These are phyloP conservation scores for Paspalum vaginatum DNA, from an alignment of 176 grass and related monocot species.

Conservation along the genomic window DNA sequence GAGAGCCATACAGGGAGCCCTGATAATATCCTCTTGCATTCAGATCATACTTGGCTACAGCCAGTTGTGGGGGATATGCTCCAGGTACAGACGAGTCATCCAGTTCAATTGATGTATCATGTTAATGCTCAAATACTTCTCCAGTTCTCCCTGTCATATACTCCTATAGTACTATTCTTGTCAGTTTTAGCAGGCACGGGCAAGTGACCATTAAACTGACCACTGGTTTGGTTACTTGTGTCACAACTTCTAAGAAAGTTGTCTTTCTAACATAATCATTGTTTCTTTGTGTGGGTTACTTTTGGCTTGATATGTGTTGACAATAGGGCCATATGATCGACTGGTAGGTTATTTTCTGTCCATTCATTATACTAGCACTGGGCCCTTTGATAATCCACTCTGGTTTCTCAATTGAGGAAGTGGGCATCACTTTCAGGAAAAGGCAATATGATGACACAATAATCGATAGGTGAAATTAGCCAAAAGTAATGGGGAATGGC, in stretches of 20 bases:
- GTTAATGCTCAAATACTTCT: not conserved
- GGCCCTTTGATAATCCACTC: slow-evolving; percentile 1
- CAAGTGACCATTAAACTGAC: slow-evolving; percentile 18
- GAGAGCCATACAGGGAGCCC: slow-evolving; percentile 77
- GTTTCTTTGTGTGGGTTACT: not conserved
- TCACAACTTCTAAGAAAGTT: not conserved
- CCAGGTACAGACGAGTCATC: slow-evolving; percentile 54
- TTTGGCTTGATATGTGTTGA: slow-evolving; percentile 19
- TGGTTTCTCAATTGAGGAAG: slow-evolving; percentile 22
- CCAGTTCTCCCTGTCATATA: not conserved
- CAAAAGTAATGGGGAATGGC: slow-evolving; percentile 28
- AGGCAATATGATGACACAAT: slow-evolving; percentile 12
- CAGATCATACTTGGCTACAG: slow-evolving; percentile 90
- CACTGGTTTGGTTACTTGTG: slow-evolving; percentile 19
- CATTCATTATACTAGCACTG: slow-evolving; percentile 21
- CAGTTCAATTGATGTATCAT: slow-evolving; percentile 24
- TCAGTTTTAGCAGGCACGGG: not conserved
- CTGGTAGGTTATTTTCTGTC: slow-evolving; percentile 4
- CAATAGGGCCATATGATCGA: slow-evolving; percentile 18
- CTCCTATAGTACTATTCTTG: not conserved
- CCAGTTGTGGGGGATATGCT: slow-evolving; percentile 86
- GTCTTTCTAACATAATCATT: slow-evolving; percentile 10
- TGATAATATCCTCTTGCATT: slow-evolving; percentile 83
- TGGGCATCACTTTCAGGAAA: slow-evolving; percentile 39
- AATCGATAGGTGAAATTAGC: slow-evolving; percentile 1